phyloP scores from a whole-genome alignment of 345 rosid genomes.

The Tarenaya hassleriana region DNA sequence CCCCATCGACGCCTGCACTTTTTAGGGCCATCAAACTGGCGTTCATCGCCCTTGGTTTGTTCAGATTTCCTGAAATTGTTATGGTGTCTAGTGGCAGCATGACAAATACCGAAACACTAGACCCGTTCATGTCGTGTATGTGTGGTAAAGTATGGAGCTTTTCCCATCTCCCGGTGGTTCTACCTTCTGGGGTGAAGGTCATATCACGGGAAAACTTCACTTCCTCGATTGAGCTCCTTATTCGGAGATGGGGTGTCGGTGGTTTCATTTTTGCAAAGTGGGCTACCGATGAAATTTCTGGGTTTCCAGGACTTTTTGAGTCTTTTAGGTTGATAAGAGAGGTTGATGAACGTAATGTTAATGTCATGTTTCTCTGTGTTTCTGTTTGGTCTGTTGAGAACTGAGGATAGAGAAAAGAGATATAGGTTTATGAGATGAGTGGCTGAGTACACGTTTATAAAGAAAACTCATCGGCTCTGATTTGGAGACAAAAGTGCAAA shows the following conservation, averaged over 20 bases:
- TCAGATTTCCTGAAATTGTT: constrained; percentile 55
- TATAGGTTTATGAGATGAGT: constrained; percentile 28
- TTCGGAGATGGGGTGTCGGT: constrained; percentile 36
- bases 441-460: constrained; percentile 40
- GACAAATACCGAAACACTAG: constrained; percentile 77
- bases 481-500: too few species aligned
- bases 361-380: constrained; percentile 68
- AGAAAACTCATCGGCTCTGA: too few species aligned
- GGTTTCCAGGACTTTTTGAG: constrained; percentile 41
- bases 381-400: constrained; percentile 19
- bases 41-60: constrained; percentile 80
- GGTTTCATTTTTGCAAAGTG: constrained; percentile 50
- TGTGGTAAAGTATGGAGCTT: constrained; percentile 44
- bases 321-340: constrained; percentile 62
- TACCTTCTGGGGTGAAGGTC: constrained; percentile 28
- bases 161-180: constrained; percentile 33
- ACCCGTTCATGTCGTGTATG: constrained; percentile 33
- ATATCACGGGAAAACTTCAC: constrained; percentile 32
- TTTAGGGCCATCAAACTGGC: constrained; percentile 91
- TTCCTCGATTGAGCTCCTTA: constrained; percentile 35
- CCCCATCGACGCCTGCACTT: constrained; percentile 72
- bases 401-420: constrained; percentile 22
- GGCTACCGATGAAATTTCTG: constrained; percentile 39
- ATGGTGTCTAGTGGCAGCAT: constrained; percentile 98
- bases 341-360: constrained; percentile 60